These are phyloP conservation scores for Musa schizocarpa DNA, from an alignment of 176 grass and related monocot genomes.

Conservation along the genomic window DNA sequence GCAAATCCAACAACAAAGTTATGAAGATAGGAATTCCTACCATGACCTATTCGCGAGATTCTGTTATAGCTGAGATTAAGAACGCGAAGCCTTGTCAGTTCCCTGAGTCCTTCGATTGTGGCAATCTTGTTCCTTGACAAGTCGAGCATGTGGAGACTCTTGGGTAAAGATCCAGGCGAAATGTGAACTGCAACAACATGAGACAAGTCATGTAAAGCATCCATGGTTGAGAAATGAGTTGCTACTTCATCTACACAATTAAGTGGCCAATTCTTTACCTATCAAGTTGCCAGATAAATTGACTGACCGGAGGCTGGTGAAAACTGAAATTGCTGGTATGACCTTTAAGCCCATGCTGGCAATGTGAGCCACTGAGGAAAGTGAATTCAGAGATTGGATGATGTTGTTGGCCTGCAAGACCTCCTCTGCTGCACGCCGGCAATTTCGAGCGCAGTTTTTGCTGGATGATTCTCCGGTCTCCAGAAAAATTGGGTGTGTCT, in stretches of 20 bases:
- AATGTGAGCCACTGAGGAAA: slow-evolving; percentile 58
- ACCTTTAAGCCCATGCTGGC: slow-evolving; percentile 63
- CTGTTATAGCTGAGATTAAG: too few relatives aligned
- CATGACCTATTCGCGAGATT: too few relatives aligned
- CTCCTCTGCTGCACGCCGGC: slow-evolving; percentile 28
- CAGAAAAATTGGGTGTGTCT: slow-evolving; percentile 1
- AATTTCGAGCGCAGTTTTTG: slow-evolving; percentile 17
- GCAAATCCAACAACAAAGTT: too few relatives aligned
- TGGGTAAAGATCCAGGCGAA: too few relatives aligned
- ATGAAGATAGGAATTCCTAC: too few relatives aligned
- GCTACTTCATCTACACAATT: not conserved
- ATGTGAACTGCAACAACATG: too few relatives aligned
- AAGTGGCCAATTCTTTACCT: slow-evolving; percentile 29
- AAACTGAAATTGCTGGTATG: slow-evolving; percentile 52
- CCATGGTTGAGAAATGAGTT: not conserved
- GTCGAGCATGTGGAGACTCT: too few relatives aligned
- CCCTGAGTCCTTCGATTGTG: too few relatives aligned
- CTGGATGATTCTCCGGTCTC: slow-evolving; percentile 48
- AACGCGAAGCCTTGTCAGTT: too few relatives aligned
- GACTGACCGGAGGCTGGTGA: slow-evolving; percentile 61
- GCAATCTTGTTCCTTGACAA: too few relatives aligned
- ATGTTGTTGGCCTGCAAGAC: slow-evolving; percentile 41
- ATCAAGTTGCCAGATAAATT: slow-evolving; percentile 89
- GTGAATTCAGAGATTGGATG: slow-evolving; percentile 46
- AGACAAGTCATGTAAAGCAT: not conserved